A percentile compares a stretch with the other conserved stretches of the same genome.
phyloP scores from a whole-genome alignment of 345 rosid species.

The Euphorbia tirucalli region DNA sequence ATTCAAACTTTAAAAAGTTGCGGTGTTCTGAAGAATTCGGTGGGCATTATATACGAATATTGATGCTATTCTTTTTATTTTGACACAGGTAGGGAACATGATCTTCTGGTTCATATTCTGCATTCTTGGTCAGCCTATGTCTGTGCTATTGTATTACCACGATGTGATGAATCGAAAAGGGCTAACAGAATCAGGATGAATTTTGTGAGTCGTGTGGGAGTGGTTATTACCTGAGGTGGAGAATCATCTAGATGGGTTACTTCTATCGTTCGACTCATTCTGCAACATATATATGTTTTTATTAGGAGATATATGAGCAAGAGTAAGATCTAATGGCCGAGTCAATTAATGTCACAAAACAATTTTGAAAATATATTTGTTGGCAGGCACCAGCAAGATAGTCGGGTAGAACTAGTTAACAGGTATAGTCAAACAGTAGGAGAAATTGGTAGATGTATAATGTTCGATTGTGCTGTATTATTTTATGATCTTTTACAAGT shows the following conservation, averaged over 20 bases:
- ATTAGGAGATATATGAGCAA: background rate
- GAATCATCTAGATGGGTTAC: background rate
- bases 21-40: background rate
- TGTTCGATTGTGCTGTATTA: background rate
- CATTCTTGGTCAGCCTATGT: constrained; percentile 98
- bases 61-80: background rate
- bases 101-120: constrained; percentile 90
- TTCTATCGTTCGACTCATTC: background rate
- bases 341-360: background rate
- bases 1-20: background rate
- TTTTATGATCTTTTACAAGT: too few species aligned
- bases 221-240: background rate
- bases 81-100: constrained; percentile 93
- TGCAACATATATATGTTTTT: background rate
- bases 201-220: background rate
- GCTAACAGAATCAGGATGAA: constrained; percentile 19
- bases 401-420: background rate
- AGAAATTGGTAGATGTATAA: background rate
- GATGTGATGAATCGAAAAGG: constrained; percentile 89
- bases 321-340: background rate
- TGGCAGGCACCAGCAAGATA: background rate
- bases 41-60: background rate
- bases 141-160: constrained; percentile 86
- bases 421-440: background rate
- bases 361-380: constrained; percentile 8